A percentile compares a stretch with the other conserved stretches of the same genome.
These are phyloP conservation scores for Phytophthora meadii DNA, from an alignment of 352 stramenopile species.

Conservation along the genomic window DNA sequence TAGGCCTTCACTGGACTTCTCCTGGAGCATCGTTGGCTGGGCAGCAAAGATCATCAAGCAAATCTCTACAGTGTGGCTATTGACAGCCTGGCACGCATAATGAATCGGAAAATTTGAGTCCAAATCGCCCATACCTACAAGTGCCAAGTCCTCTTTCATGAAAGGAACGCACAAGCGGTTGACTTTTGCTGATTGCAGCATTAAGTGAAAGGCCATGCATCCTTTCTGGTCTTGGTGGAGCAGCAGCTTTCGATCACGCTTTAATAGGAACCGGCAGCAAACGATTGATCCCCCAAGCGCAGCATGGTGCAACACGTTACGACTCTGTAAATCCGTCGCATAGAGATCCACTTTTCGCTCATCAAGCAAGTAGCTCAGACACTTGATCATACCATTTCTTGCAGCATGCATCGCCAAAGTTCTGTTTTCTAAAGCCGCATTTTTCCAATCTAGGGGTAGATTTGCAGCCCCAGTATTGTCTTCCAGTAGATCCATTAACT, in stretches of 20 bases:
- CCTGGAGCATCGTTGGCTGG: slow-evolving; percentile 41
- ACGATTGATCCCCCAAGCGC: slow-evolving; percentile 44
- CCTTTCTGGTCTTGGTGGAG: slow-evolving; percentile 61
- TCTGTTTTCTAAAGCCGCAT: slow-evolving; percentile 35
- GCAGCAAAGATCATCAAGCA: slow-evolving; percentile 51
- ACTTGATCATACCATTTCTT: slow-evolving; percentile 44
- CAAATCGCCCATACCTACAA: slow-evolving; percentile 59
- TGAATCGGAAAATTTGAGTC: slow-evolving; percentile 61
- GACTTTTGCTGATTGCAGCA: slow-evolving; percentile 56
- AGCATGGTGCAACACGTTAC: slow-evolving; percentile 65
- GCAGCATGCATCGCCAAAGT: slow-evolving; percentile 67
- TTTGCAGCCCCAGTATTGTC: slow-evolving; percentile 36
- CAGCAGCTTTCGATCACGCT: slow-evolving; percentile 49
- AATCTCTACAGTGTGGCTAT: slow-evolving; percentile 52
- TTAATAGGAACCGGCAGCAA: slow-evolving; percentile 51
- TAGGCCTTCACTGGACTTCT: slow-evolving; percentile 48
- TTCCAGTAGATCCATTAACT: slow-evolving; percentile 58
- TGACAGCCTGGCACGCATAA: slow-evolving; percentile 66
- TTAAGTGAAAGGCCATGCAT: slow-evolving; percentile 61
- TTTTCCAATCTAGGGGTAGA: slow-evolving; percentile 42
- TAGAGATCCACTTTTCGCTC: slow-evolving; percentile 57
- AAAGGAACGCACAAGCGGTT: slow-evolving; percentile 56
- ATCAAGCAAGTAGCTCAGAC: slow-evolving; percentile 51
- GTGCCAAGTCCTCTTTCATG: slow-evolving; percentile 34
- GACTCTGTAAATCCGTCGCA: slow-evolving; percentile 50